Conservation (phyloP, 805 yeast genomes). For the Metschnikowia koreensis region DNA sequence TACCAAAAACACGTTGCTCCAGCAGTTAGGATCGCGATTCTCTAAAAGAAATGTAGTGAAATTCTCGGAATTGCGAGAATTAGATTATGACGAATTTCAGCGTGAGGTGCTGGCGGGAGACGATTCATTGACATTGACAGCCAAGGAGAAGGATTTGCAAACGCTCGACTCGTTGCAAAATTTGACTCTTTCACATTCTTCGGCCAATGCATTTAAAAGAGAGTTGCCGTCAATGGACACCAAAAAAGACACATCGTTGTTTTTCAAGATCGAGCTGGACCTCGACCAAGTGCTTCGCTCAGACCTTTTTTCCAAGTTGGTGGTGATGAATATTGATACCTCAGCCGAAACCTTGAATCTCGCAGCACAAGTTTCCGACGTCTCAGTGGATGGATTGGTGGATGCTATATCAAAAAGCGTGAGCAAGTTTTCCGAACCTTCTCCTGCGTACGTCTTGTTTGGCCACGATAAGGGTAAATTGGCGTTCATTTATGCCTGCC, state of each 20-base stretch:
- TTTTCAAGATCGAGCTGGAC: constrained; percentile 17
- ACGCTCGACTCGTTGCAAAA: constrained; percentile 40
- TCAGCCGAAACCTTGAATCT: constrained; percentile 40
- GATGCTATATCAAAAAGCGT: constrained; percentile 22
- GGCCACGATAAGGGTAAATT: constrained; percentile 36
- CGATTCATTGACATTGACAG: constrained; percentile 50
- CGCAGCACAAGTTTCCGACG: constrained; percentile 21
- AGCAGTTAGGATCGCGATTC: constrained; percentile 69
- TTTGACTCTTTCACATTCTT: constrained; percentile 25
- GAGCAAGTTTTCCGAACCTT: constrained; percentile 23
- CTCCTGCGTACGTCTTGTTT: constrained; percentile 61
- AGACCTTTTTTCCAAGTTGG: constrained; percentile 27
- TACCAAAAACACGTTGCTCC: constrained; percentile 71
- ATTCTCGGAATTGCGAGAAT: constrained; percentile 57
- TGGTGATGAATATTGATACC: constrained; percentile 52
- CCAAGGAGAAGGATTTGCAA: constrained; percentile 53
- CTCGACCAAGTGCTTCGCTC: constrained; percentile 24
- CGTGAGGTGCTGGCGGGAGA: constrained; percentile 13
- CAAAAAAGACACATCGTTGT: constrained; percentile 8
- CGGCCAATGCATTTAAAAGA: constrained; percentile 12
- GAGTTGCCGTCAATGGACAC: constrained; percentile 38
- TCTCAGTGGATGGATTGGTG: constrained; percentile 23
- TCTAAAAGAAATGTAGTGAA: constrained; percentile 39
- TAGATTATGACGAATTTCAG: constrained; percentile 48
- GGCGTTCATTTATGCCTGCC: constrained; percentile 81